These are phyloP conservation scores for Blastocystis sp. DNA, from an alignment of 352 stramenopile species.

Conservation along the genomic window DNA sequence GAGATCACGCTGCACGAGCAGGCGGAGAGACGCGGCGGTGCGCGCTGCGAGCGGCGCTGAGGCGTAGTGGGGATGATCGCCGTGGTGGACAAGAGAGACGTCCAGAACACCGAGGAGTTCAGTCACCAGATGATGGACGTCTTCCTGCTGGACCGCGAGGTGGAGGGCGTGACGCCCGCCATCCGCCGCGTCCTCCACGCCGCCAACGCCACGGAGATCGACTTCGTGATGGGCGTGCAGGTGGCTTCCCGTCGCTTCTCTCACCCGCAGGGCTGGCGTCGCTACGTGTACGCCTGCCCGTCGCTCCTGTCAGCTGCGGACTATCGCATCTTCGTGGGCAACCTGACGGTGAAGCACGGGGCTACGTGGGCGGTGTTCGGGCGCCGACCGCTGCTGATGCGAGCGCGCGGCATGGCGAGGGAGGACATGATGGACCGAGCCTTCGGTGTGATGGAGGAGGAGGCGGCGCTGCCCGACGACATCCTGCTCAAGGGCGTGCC, in stretches of 20 bases:
- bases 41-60: not conserved
- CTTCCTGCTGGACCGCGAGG: not conserved
- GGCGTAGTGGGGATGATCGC: not conserved
- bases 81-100: not conserved
- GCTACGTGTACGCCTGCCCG: constrained; percentile 6
- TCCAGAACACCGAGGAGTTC: constrained; percentile 7
- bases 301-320: not conserved
- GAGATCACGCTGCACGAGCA: not conserved
- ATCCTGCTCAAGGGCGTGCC: too few relatives aligned
- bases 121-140: constrained; percentile 25
- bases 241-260: not conserved
- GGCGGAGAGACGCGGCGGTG: not conserved
- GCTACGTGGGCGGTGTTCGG: too few relatives aligned
- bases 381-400: not conserved
- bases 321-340: not conserved
- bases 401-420: not conserved
- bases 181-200: not conserved
- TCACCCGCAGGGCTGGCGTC: not conserved
- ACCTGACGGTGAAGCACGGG: not conserved
- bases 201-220: not conserved
- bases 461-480: too few relatives aligned
- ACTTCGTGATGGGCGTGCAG: constrained; percentile 15
- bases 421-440: not conserved
- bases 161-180: not conserved
- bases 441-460: not conserved